Base-by-base conservation (phyloP, 2,329 filamentous ascomycete genomes). In the Monosporascus sp. region DNA sequence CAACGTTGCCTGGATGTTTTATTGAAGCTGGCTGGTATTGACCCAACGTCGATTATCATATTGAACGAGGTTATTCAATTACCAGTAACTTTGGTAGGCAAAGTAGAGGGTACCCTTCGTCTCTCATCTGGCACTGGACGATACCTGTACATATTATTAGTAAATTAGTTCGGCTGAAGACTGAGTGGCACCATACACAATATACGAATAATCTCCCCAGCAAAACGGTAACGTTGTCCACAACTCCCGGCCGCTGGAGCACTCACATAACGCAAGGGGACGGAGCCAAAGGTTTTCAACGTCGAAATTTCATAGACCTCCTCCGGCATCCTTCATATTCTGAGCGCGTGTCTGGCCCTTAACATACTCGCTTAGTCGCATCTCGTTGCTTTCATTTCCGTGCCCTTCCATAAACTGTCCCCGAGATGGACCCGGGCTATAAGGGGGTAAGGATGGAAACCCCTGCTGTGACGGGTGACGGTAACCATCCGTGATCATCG, bases 261-360 rank as follows among this genome's bases (percentile, higher is more conserved):
- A 35, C 31, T 35, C 9, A 35, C 31, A 35, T 35, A 35, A 35
- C 9, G 27, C 27, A 11, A 31, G 27, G 27, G 27, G 27, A 11
- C 9, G 5, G 31, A 14, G 11, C 31, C 0, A 35, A 35, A 5
- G 5, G 31, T 35, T 35, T 35, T 35, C 14, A 35, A 35, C 9
- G 31, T 35, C 9, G 9, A 35, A 11, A 14, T n/a, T n/a, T 46
- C 43, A 46, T 14, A 49, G 3, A 17, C 52, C 52, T 5, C 43
- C 49, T 4, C 65, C 65, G 3, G 49, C 55, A 47, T 69, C 65
- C 52, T 70, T 70, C 63, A 68, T 68, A 17, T 66, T 60, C 58
- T 72, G 69, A 44, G 69, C 68, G 37, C 69, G 59, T 31, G 69
- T 69, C 54, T 67, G 60, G 11, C 68, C 70, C 55, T 71, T 71